These are phyloP conservation scores for Xanthoconium stramineum DNA, from an alignment of 768 basidiomycete species.

Conservation along the genomic window DNA sequence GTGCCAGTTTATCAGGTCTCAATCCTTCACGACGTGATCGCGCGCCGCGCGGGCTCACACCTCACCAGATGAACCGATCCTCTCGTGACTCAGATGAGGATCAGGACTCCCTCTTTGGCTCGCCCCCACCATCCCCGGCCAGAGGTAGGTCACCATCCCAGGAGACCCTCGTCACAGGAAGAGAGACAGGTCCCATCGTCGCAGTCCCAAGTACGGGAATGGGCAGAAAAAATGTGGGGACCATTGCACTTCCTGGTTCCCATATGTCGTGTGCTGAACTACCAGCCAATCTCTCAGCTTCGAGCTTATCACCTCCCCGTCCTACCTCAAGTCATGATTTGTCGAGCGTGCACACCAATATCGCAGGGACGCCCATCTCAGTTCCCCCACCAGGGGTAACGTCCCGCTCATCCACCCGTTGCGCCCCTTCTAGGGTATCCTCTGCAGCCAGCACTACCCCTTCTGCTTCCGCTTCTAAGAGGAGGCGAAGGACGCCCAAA, in stretches of 20 bases:
- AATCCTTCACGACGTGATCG: conserved; percentile 8
- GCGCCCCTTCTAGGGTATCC: conserved; percentile 8
- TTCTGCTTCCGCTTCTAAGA: conserved; percentile 16
- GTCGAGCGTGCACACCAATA: conserved; percentile 37
- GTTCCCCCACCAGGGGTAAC: neutral
- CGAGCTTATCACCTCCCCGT: conserved; percentile 38
- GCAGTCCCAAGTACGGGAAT: conserved; percentile 27
- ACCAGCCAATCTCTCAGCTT: conserved; percentile 76
- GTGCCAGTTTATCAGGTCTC: conserved; percentile 9
- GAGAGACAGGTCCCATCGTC: conserved; percentile 9
- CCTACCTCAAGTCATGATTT: conserved; percentile 22
- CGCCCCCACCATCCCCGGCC: conserved; percentile 67
- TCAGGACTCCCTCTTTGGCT: conserved; percentile 76
- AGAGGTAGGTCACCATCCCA: conserved; percentile 78
- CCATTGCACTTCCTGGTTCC: conserved; percentile 98
- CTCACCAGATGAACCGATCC: conserved; percentile 19
- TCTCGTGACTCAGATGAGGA: conserved; percentile 32
- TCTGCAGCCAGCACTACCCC: conserved; percentile 2
- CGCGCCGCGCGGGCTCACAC: conserved; percentile 11
- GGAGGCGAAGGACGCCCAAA: conserved; percentile 34
- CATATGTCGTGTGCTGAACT: conserved; percentile 80
- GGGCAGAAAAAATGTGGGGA: conserved; percentile 70
- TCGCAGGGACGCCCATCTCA: neutral
- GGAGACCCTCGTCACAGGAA: conserved; percentile 21
- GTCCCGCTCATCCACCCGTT: conserved; percentile 14